These are phyloP conservation scores for Penicillium polonicum DNA, from an alignment of 2,329 filamentous ascomycete genomes.

Conservation along the genomic window DNA sequence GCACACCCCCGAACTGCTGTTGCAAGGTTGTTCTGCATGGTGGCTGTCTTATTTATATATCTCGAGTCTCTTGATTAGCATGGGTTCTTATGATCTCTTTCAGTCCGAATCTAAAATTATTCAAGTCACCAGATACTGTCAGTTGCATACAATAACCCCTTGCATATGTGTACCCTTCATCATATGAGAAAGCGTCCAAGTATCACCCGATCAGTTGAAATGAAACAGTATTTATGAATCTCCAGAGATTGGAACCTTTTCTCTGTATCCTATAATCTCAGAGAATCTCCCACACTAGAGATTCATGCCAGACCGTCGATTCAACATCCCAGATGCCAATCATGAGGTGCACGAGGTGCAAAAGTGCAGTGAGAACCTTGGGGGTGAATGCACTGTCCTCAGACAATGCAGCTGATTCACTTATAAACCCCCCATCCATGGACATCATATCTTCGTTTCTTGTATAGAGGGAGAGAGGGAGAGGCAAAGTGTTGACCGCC, in stretches of 20 bases:
- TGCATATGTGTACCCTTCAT: neutral
- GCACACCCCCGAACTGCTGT: neutral
- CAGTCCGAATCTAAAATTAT: neutral
- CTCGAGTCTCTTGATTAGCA: neutral
- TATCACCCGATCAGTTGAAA: neutral
- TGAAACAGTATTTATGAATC: neutral
- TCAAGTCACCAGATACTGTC: neutral
- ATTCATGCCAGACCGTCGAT: neutral
- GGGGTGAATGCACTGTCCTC: conserved; percentile 8
- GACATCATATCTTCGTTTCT: neutral
- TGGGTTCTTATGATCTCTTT: neutral
- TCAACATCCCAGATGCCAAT: neutral
- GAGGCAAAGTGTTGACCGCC: conserved; percentile 20
- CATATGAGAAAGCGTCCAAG: neutral
- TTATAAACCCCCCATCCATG: neutral
- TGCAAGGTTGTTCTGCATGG: neutral
- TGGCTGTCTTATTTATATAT: neutral
- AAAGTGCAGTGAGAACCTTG: conserved; percentile 15
- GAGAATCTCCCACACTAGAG: neutral
- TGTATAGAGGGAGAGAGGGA: neutral
- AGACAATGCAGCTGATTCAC: neutral
- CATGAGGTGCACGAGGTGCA: neutral
- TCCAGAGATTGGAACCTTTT: neutral
- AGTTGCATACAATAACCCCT: neutral
- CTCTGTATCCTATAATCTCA: neutral